Evolutionary conservation across 2,329 filamentous ascomycete genomes (phyloP), one percentile per base, ranked within the genome.

Genomic region (Aspergillus jensenii): DNA sequence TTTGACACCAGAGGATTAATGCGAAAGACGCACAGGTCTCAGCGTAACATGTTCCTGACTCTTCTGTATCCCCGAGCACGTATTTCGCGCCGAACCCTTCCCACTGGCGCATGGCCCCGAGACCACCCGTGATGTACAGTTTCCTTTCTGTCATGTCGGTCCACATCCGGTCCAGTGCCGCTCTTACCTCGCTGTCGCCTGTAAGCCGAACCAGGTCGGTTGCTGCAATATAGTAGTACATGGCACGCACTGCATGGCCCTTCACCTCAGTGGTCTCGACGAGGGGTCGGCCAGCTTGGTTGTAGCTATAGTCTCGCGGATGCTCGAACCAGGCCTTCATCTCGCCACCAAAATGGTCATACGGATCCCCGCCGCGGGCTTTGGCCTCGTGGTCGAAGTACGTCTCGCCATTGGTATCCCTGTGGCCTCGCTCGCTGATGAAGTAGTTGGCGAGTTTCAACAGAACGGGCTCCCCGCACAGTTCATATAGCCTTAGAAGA

Each of bases 11-110:
- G 82, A 87, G 85, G 74, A 86, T 83, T 2, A 84, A 79, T 6
- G 81, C 84, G 59, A 87, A 85, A 0, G 79, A 78, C 1, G 84
- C 85, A 65, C 82, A 87, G 0, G 85, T 87, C 68, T 87, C 84
- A 2, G 82, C 78, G 67, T 87, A 87, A 64, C 84, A 87, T 2
- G 84, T 85, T 4, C 84, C 84, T 59, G 86, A 84, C 58, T 86
- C 84, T 0, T 81, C 82, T 2, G 80, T 76, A 43, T 85, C 82
- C 1, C 83, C 84, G 5, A 87, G 73, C 67, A 84, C 84, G 64
- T 86, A 85, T 59, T 84, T 79, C 41, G 80, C 75, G 0, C 83
- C 84, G 65, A 87, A 87, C 3, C 85, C 83, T 68, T 87, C 81
- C 81, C 81, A 85, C 65, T 86, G 81, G 6, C 55, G 76, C 41